Base-by-base conservation (phyloP, 805 yeast species). In the Hanseniaspora meyeri region DNA sequence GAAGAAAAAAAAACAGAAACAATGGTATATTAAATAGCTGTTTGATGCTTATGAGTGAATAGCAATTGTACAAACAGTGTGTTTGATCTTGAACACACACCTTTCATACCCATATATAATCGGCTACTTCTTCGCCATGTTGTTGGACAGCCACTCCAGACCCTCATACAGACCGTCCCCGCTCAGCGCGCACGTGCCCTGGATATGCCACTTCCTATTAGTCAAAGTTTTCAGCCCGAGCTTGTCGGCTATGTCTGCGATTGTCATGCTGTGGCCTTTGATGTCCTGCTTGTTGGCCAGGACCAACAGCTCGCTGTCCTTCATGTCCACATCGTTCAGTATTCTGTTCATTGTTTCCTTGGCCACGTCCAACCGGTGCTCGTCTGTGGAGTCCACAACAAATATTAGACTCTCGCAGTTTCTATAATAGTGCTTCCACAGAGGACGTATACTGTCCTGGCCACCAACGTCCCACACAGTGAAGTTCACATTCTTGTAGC, bases 391-490 rank as follows among this genome's bases (percentile, higher is more conserved):
- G 77, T 87, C 96, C 65, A 87, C 93, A 60, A 87, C 96, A 70
- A 87, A 87, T 70, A 87, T 87, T 69, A 87, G 83, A 74, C 95
- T 95, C 74, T 88, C 95, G 60, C 95, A 85, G 78, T 88, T 88
- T 74, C 87, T 95, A 85, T 81, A 87, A 73, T 87, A 87, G 76
- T 87, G 90, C 79, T 95, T 83, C 96, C 96, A 87, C 72, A 87
- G 77, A 59, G 96, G 95, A 74, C 96, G 83, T 66, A 87, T 88
- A 74, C 87, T 87, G 74, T 87, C 95, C 77, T 87, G 96, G 77
- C 95, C 96, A 82, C 96, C 96, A 66, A 87, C 95, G 79, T 87
- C 96, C 96, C 95, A 86, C 62, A 86, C 95, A 59, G 93, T 85
- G 76, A 86, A 86, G 49, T 89, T 82, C 71, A 86, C 85, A 80